Percentiles rank a stretch among this genome's conserved stretches.
Evolutionary conservation across 805 yeast species (phyloP).

Genomic region (Candida dendrica): DNA sequence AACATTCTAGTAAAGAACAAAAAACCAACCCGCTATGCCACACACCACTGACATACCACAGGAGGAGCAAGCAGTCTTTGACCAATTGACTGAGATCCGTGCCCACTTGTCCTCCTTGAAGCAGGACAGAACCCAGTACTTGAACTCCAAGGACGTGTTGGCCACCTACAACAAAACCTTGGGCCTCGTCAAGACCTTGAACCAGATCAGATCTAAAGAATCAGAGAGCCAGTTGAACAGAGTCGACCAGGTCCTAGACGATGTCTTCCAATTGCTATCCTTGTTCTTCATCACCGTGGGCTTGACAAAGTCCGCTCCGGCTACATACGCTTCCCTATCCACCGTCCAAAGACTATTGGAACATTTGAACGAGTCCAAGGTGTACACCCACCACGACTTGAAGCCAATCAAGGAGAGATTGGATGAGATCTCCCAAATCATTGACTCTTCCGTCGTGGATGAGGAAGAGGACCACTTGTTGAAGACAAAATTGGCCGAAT

Average conservation of each 20-base stretch:
- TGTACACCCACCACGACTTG: slow-evolving; percentile 79
- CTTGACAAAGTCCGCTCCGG: slow-evolving; percentile 82
- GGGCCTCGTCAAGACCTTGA: slow-evolving; percentile 43
- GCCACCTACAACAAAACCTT: slow-evolving; percentile 53
- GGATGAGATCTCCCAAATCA: slow-evolving; percentile 59
- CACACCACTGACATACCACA: slow-evolving; percentile 28
- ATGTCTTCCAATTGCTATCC: slow-evolving; percentile 81
- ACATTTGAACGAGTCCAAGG: slow-evolving; percentile 74
- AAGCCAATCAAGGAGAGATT: slow-evolving; percentile 70
- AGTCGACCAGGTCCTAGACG: slow-evolving; percentile 76
- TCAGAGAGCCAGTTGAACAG: slow-evolving; percentile 27
- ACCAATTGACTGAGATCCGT: slow-evolving; percentile 35
- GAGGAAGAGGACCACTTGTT: slow-evolving; percentile 57
- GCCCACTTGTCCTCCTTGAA: slow-evolving; percentile 39
- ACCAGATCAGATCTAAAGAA: slow-evolving; percentile 34
- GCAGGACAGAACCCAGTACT: slow-evolving; percentile 56
- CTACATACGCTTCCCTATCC: slow-evolving; percentile 82
- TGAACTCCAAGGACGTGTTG: slow-evolving; percentile 64
- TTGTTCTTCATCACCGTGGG: slow-evolving; percentile 91
- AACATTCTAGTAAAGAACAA: background rate
- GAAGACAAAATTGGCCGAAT: slow-evolving; percentile 56
- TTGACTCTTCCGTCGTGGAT: slow-evolving; percentile 22
- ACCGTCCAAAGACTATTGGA: slow-evolving; percentile 80
- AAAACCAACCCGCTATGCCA: slow-evolving; percentile 12
- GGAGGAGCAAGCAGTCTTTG: slow-evolving; percentile 30